Percentiles rank a stretch among this genome's conserved stretches.
These are phyloP conservation scores for Funneliformis geosporum DNA, from an alignment of 192 early-diverging fungal genomes.

Conservation along the genomic window DNA sequence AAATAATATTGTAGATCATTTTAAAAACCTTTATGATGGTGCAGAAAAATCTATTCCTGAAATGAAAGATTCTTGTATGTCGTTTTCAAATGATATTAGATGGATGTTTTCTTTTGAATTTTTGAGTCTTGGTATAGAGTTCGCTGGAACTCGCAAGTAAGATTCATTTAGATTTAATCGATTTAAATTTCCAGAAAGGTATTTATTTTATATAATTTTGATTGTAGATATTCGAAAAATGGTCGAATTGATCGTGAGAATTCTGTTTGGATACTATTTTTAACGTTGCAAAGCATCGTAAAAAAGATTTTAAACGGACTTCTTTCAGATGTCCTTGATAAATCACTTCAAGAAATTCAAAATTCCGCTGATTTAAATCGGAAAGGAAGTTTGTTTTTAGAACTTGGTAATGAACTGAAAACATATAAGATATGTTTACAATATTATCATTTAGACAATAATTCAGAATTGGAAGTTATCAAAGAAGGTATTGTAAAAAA, in stretches of 20 bases:
- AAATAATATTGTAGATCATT: neutral
- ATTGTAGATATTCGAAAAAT: neutral
- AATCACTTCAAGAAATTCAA: neutral
- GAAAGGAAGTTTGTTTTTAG: neutral
- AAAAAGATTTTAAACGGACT: neutral
- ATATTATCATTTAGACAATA: neutral
- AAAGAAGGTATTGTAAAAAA: neutral
- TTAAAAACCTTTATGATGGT: neutral
- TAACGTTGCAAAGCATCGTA: neutral
- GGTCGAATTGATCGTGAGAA: neutral
- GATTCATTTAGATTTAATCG: neutral
- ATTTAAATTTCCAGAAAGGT: neutral
- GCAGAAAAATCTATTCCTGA: neutral
- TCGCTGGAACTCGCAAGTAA: neutral
- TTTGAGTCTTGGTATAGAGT: neutral
- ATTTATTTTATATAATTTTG: neutral
- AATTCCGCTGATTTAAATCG: neutral
- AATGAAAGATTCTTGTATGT: neutral
- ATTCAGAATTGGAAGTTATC: neutral
- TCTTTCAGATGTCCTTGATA: neutral
- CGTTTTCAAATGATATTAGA: neutral
- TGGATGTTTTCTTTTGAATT: conserved; percentile 13
- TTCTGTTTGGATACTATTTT: neutral
- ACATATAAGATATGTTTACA: neutral
- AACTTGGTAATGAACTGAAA: neutral